Base-by-base conservation (phyloP, 2,329 filamentous ascomycete genomes). In the Colletotrichum theobromicola region DNA sequence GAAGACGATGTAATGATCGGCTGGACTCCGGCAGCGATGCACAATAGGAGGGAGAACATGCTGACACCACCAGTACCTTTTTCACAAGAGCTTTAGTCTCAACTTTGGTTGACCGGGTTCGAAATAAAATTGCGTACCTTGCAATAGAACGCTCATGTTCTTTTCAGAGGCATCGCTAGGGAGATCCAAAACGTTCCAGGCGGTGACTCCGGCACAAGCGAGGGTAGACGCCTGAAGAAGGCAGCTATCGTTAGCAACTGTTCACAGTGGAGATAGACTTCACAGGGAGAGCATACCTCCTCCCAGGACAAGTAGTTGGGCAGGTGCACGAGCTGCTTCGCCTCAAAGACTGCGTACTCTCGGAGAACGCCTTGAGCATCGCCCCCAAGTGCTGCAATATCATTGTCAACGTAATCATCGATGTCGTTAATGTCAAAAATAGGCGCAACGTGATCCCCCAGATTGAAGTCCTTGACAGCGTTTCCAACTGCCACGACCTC, bases 1-100 rank as follows among this genome's bases (percentile, higher is more conserved):
- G 79, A 81, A 2, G 80, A 81, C 2, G 80, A 81, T 7, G 79
- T 80, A 66, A 82, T 78, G 69, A 81, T 81, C 7, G 78, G 77
- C n/a, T 69, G 58, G 15, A 79, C 66, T 13, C 78, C 79, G 13
- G 65, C 75, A 7, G 78, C 80, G 28, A 80, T 69, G 32, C 76
- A 78, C 15, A 82, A 46, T 13, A 79, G 55, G 16, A 80, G 68
- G 16, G 77, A 76, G 32, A 79, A 79, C 74, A 80, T 65, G 74
- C 79, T 80, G 18, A 82, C 80, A 24, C 80, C 80, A 7, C 80
- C 79, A 4, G 79, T 81, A 28, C 79, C 79, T 77, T 70, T 7
- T 5, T 26, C 7, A 15, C 2, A n/a, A 50, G n/a, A 21, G 7
- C 2, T 12, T 57, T 7, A 28, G 3, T 57, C 8, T 57, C 4